These are phyloP conservation scores for Mallotus japonicus DNA, from an alignment of 441 rosid genomes.

Conservation along the genomic window DNA sequence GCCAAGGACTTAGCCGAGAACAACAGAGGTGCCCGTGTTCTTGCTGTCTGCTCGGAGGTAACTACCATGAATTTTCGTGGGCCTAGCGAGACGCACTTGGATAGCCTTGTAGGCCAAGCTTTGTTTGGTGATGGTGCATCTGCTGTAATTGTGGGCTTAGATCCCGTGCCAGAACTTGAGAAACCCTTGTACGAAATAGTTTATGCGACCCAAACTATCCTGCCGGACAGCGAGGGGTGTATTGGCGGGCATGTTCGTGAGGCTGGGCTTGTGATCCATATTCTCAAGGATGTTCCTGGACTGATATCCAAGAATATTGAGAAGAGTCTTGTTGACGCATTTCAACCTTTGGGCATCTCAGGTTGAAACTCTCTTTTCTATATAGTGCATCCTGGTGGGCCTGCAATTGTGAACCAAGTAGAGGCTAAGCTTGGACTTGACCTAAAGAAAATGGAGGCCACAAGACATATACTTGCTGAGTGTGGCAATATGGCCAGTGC, in stretches of 20 bases:
- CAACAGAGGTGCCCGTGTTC: constrained; percentile 45
- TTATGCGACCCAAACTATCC: constrained; percentile 33
- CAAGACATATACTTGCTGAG: constrained; percentile 38
- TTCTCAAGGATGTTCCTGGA: constrained; percentile 46
- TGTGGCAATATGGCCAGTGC: constrained; percentile 49
- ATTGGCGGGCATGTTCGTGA: constrained; percentile 47
- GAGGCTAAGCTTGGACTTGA: constrained; percentile 32
- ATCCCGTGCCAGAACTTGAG: constrained; percentile 30
- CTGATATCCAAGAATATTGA: constrained; percentile 40
- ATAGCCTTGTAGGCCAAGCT: constrained; percentile 48
- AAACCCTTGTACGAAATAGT: constrained; percentile 41
- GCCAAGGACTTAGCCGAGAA: constrained; percentile 54
- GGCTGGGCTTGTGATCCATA: constrained; percentile 45
- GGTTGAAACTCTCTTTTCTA: constrained; percentile 54
- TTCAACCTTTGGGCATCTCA: constrained; percentile 37
- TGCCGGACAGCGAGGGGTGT: constrained; percentile 45
- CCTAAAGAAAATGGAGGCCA: constrained; percentile 35
- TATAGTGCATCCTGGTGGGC: constrained; percentile 53
- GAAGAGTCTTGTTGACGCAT: constrained; percentile 34
- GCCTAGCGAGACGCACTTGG: constrained; percentile 38
- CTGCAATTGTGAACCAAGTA: constrained; percentile 42
- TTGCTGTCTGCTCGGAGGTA: constrained; percentile 40
- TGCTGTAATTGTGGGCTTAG: constrained; percentile 40
- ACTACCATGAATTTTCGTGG: constrained; percentile 41
- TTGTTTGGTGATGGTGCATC: constrained; percentile 48